A percentile compares a stretch with the other conserved stretches of the same genome.
These are phyloP conservation scores for Candida quercuum DNA, from an alignment of 805 yeast genomes.

Conservation along the genomic window DNA sequence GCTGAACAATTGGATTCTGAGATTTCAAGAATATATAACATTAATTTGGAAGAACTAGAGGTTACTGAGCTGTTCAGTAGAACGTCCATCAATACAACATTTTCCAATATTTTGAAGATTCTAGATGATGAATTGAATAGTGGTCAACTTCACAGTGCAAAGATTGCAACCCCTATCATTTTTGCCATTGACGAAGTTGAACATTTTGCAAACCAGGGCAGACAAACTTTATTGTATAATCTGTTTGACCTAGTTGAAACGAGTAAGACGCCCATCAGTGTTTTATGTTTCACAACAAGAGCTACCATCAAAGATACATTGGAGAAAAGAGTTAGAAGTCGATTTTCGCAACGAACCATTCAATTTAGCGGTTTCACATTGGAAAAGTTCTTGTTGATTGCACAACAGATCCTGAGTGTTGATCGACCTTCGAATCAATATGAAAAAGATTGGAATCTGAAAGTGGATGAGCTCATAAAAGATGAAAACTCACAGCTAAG, in stretches of 20 bases:
- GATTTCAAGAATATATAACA: slow-evolving; percentile 27
- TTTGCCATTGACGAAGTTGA: slow-evolving; percentile 87
- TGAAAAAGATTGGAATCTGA: slow-evolving; percentile 39
- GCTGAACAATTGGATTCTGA: slow-evolving; percentile 72
- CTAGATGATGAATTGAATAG: slow-evolving; percentile 34
- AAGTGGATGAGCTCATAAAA: slow-evolving; percentile 26
- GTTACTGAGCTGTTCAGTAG: slow-evolving; percentile 36
- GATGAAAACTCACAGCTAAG: slow-evolving; percentile 29
- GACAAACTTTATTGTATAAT: slow-evolving; percentile 84
- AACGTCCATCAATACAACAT: slow-evolving; percentile 53
- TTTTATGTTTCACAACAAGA: slow-evolving; percentile 74
- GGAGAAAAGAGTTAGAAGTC: slow-evolving; percentile 85
- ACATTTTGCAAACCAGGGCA: slow-evolving; percentile 58
- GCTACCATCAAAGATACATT: slow-evolving; percentile 72
- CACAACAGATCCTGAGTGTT: slow-evolving; percentile 33
- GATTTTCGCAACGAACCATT: slow-evolving; percentile 80
- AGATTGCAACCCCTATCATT: slow-evolving; percentile 44
- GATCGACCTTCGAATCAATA: slow-evolving; percentile 24
- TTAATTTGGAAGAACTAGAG: slow-evolving; percentile 19
- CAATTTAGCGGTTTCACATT: slow-evolving; percentile 43
- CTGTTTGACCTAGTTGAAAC: slow-evolving; percentile 81
- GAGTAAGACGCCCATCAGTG: slow-evolving; percentile 66
- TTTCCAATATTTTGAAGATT: slow-evolving; percentile 49
- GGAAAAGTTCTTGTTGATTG: slow-evolving; percentile 46
- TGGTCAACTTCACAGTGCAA: slow-evolving; percentile 4